Evolutionary conservation across 129 eudicot species (phyloP).

Genomic region (Pseudognaphalium luteoalbum): DNA sequence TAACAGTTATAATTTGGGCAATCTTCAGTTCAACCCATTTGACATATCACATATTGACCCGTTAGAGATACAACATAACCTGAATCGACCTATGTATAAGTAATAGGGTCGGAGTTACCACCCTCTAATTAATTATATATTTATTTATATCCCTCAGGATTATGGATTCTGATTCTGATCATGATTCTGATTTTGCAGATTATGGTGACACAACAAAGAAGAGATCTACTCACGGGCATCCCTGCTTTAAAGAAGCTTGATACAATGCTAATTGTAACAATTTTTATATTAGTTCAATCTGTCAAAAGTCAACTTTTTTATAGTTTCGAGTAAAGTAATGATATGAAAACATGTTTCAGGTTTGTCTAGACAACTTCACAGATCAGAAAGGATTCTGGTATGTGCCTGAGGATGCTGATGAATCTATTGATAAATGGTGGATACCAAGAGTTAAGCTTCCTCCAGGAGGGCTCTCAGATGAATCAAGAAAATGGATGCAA

Average conservation of each 20-base stretch:
- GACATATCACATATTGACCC: background rate
- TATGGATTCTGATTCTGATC: background rate
- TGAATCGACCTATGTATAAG: background rate
- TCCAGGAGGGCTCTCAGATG: constrained; percentile 66
- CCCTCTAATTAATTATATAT: background rate
- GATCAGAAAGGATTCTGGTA: constrained; percentile 60
- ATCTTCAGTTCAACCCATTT: background rate
- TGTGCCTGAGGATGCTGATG: constrained; percentile 64
- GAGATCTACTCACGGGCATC: constrained; percentile 65
- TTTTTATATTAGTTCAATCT: background rate
- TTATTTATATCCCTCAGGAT: background rate
- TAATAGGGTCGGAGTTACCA: background rate
- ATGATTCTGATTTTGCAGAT: constrained; percentile 44
- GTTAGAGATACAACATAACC: background rate
- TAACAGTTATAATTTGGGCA: background rate
- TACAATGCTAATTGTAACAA: constrained; percentile 73
- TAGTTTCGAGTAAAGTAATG: constrained; percentile 3
- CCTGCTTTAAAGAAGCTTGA: constrained; percentile 86
- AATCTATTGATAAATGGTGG: constrained; percentile 81
- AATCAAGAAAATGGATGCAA: constrained; percentile 57
- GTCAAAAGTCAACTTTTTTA: background rate
- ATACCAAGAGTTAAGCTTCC: constrained; percentile 66
- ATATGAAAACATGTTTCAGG: constrained; percentile 44
- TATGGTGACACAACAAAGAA: constrained; percentile 81
- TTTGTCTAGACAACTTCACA: constrained; percentile 61